Conservation (phyloP, 306 rosid genomes). For the Lathyrus aphaca region DNA sequence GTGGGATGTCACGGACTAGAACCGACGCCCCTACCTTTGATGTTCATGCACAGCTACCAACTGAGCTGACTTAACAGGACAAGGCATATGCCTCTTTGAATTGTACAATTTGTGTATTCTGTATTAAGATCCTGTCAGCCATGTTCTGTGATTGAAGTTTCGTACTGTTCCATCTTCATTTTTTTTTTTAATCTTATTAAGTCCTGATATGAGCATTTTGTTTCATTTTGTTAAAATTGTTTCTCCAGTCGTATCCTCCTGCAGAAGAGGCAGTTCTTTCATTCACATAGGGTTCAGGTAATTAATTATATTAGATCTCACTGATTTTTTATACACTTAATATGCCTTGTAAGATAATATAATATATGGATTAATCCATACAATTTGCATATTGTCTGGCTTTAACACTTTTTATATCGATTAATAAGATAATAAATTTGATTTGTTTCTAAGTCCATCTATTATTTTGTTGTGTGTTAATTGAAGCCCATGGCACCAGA, state of each 20-base stretch:
- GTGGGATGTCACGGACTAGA: too few species aligned
- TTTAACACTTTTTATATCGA: conserved; percentile 30
- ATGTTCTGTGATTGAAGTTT: conserved; percentile 29
- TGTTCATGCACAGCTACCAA: too few species aligned
- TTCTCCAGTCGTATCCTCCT: conserved; percentile 78
- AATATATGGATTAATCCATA: neutral
- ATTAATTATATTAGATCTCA: conserved; percentile 37
- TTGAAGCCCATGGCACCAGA: conserved; percentile 88
- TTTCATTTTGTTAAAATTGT: conserved; percentile 37
- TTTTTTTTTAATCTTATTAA: neutral
- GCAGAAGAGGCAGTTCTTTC: conserved; percentile 97
- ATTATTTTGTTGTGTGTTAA: conserved; percentile 24
- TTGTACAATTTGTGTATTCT: conserved; percentile 1
- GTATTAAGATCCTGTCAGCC: conserved; percentile 13
- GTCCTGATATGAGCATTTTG: conserved; percentile 30
- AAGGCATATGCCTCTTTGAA: conserved; percentile 24
- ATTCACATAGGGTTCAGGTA: conserved; percentile 99
- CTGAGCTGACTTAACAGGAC: too few species aligned
- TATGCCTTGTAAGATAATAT: conserved; percentile 12
- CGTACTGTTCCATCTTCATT: conserved; percentile 2
- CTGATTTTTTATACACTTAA: conserved; percentile 24
- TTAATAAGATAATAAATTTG: conserved; percentile 18
- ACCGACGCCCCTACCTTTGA: too few species aligned
- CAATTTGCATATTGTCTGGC: neutral
- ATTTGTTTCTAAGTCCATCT: conserved; percentile 19